Conservation (phyloP, 495 filamentous ascomycete species). For the Aspergillus olivimuriae region DNA sequence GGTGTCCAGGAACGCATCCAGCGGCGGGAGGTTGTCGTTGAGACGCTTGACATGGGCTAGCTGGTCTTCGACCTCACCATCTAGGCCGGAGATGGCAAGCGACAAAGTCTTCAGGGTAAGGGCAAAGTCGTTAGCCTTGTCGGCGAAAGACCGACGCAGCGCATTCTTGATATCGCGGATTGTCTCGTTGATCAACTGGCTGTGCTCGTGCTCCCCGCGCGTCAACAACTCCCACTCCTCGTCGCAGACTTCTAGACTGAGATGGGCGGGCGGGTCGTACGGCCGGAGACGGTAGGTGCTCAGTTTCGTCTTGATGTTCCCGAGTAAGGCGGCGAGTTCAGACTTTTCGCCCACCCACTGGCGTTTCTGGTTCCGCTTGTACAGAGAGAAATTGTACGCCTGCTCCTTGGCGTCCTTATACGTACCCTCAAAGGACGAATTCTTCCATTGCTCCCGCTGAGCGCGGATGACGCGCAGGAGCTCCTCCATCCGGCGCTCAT, state of each 20-base stretch:
- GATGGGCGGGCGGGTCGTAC: conserved; percentile 79
- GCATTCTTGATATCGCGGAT: conserved; percentile 97
- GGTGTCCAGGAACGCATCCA: conserved; percentile 79
- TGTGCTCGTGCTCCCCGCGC: conserved; percentile 74
- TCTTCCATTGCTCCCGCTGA: conserved; percentile 69
- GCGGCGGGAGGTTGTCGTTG: conserved; percentile 71
- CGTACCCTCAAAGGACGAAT: conserved; percentile 77
- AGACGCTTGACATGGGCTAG: conserved; percentile 75
- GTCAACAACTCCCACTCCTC: conserved; percentile 73
- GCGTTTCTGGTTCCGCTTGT: conserved; percentile 83
- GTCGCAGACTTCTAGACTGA: conserved; percentile 75
- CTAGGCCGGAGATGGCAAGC: conserved; percentile 84
- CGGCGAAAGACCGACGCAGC: conserved; percentile 84
- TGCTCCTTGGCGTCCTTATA: conserved; percentile 93
- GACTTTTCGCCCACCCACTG: conserved; percentile 97
- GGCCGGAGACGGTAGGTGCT: conserved; percentile 86
- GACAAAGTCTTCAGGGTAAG: conserved; percentile 89
- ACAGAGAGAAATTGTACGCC: conserved; percentile 67
- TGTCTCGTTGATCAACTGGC: conserved; percentile 93
- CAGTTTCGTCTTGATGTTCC: conserved; percentile 99
- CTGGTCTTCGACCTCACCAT: conserved; percentile 94
- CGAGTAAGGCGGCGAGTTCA: conserved; percentile 82
- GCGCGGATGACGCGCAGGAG: conserved; percentile 66
- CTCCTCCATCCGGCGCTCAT: conserved; percentile 80
- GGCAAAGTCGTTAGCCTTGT: conserved; percentile 96